These are phyloP conservation scores for Pseudoscleropodium purum DNA, from an alignment of 225 moss, liverwort and hornwort genomes.

Conservation along the genomic window DNA sequence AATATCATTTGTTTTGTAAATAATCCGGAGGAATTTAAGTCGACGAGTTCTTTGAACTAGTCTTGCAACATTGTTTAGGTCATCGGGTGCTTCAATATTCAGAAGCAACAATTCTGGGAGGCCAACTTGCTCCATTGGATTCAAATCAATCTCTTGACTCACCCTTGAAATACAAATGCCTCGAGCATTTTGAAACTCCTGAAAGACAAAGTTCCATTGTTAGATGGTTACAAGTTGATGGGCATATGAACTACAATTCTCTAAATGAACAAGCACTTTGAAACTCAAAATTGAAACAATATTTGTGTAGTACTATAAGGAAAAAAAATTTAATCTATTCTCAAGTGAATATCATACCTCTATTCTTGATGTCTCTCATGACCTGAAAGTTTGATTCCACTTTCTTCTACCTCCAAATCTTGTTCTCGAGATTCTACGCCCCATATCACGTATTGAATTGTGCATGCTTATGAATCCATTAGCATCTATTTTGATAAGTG, in stretches of 20 bases:
- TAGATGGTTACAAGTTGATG: not conserved
- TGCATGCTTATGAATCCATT: not conserved
- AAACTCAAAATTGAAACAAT: not conserved
- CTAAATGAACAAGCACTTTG: not conserved
- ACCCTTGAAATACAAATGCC: not conserved
- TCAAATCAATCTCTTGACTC: not conserved
- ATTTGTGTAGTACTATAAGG: fast-evolving
- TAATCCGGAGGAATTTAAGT: too few relatives aligned
- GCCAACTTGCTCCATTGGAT: too few relatives aligned
- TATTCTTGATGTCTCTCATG: not conserved
- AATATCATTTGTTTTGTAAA: too few relatives aligned
- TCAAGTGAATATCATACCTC: not conserved
- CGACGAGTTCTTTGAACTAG: too few relatives aligned
- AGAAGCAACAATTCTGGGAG: too few relatives aligned
- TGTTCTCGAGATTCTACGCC: not conserved
- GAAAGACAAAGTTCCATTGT: not conserved
- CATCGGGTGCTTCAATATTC: too few relatives aligned
- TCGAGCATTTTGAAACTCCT: not conserved
- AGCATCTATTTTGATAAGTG: not conserved
- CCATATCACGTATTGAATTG: not conserved
- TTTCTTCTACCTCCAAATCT: not conserved
- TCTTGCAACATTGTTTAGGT: too few relatives aligned
- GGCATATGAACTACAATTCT: not conserved
- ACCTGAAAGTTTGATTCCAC: not conserved
- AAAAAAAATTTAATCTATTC: too few relatives aligned